Conservation (phyloP, 2,329 filamentous ascomycete species). For the Xylariaceae sp. region DNA sequence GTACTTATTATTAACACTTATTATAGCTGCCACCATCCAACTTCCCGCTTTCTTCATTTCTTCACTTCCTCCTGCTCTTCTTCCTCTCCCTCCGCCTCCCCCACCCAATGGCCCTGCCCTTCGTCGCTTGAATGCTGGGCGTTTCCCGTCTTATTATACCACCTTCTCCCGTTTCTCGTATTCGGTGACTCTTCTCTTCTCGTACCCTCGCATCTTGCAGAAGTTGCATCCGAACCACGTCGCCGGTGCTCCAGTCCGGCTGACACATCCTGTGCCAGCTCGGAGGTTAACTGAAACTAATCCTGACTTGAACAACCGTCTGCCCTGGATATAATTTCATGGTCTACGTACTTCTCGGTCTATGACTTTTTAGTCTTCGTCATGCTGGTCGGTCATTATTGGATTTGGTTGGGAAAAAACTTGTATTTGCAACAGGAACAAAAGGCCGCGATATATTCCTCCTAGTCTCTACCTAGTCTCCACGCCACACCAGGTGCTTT, state of each 20-base stretch:
- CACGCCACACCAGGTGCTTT: constrained; percentile 8
- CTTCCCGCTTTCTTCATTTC: constrained; percentile 11
- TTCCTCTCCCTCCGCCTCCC: constrained; percentile 10
- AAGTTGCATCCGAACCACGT: background rate
- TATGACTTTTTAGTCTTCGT: constrained; percentile 6
- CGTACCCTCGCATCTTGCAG: background rate
- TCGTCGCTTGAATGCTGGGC: background rate
- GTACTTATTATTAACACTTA: constrained; percentile 6
- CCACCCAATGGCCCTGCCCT: background rate
- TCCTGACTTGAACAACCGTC: constrained; percentile 1
- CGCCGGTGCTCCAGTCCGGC: background rate
- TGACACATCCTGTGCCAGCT: background rate
- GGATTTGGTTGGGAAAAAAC: constrained; percentile 12
- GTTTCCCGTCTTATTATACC: constrained; percentile 3
- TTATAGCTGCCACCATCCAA: constrained; percentile 19
- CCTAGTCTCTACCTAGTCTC: background rate
- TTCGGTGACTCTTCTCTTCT: constrained; percentile 2
- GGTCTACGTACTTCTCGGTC: background rate
- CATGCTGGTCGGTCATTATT: constrained; percentile 13
- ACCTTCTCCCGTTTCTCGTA: background rate
- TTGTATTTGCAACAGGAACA: constrained; percentile 9
- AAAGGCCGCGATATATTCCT: constrained; percentile 4
- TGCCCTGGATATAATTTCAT: background rate
- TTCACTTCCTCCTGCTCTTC: constrained; percentile 9
- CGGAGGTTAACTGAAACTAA: background rate